Conservation (phyloP, 805 yeast species). For the Wickerhamomyces sydowiorum region DNA sequence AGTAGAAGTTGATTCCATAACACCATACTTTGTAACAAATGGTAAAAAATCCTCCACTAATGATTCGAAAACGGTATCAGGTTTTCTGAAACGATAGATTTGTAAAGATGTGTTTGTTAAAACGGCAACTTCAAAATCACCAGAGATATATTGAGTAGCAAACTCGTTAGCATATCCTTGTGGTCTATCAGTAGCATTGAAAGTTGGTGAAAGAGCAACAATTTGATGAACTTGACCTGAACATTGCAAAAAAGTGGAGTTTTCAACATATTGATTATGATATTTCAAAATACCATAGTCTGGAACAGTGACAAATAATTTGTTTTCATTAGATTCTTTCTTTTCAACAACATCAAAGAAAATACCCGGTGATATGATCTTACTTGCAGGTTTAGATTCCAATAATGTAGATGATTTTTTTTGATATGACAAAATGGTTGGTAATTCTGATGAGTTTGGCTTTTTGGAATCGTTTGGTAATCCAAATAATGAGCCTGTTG, state of each 20-base stretch:
- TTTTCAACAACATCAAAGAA: constrained; percentile 58
- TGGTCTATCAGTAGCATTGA: constrained; percentile 69
- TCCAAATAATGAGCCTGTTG: neutral
- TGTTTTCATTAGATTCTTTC: constrained; percentile 25
- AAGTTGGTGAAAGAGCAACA: constrained; percentile 61
- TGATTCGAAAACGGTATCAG: constrained; percentile 69
- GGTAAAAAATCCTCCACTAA: constrained; percentile 64
- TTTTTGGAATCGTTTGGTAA: neutral
- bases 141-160: constrained; percentile 75
- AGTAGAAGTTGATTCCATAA: constrained; percentile 85
- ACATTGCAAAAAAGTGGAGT: constrained; percentile 66
- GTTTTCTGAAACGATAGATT: constrained; percentile 71
- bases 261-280: constrained; percentile 67
- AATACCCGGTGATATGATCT: constrained; percentile 79
- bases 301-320: constrained; percentile 69
- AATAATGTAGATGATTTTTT: constrained; percentile 50
- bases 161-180: constrained; percentile 80
- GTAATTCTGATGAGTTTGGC: constrained; percentile 20
- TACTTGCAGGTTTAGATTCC: constrained; percentile 50
- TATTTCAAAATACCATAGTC: constrained; percentile 82
- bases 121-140: constrained; percentile 70
- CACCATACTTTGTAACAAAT: constrained; percentile 75
- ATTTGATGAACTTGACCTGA: constrained; percentile 66
- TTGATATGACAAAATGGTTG: constrained; percentile 39
- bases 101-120: constrained; percentile 76